Evolutionary conservation across 2,329 filamentous ascomycete genomes (phyloP).

Genomic region (Aspergillus transmontanensis): DNA sequence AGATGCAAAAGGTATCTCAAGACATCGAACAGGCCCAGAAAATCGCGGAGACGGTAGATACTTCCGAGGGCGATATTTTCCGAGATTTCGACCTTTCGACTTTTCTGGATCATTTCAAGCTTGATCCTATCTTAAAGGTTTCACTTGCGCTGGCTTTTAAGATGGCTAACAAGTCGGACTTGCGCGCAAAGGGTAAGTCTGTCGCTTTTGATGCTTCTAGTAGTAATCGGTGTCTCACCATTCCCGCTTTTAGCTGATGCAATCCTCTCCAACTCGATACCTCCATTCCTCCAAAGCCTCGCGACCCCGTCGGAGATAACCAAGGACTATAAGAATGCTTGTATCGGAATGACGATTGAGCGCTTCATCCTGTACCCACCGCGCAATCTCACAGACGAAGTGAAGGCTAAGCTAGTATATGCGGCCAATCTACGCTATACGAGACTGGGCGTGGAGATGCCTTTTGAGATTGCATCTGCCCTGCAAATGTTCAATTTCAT

Average conservation of each 20-base stretch:
- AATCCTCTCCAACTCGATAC: conserved; percentile 80
- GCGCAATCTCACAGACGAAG: conserved; percentile 78
- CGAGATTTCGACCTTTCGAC: conserved; percentile 94
- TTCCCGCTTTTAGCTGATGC: conserved; percentile 68
- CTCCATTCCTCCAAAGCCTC: conserved; percentile 75
- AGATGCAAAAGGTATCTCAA: conserved; percentile 82
- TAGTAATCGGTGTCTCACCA: conserved; percentile 11
- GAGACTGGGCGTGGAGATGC: conserved; percentile 53
- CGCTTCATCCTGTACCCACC: conserved; percentile 85
- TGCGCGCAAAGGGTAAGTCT: conserved; percentile 81
- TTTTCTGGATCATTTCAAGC: conserved; percentile 94
- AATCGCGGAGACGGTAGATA: conserved; percentile 92
- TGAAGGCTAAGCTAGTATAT: conserved; percentile 65
- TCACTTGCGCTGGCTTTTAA: conserved; percentile 88
- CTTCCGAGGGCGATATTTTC: conserved; percentile 87
- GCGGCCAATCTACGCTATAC: conserved; percentile 71
- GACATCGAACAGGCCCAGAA: conserved; percentile 82
- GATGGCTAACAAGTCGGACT: conserved; percentile 73
- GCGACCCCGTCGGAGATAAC: conserved; percentile 65
- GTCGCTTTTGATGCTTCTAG: background rate
- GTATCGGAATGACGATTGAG: conserved; percentile 80
- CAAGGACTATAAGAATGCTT: conserved; percentile 67
- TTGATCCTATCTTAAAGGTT: conserved; percentile 85
- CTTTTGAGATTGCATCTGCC: conserved; percentile 45
- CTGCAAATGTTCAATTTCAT: conserved; percentile 50